phyloP scores from a whole-genome alignment of 495 filamentous ascomycete genomes.

The Aspergillus cristatus region DNA sequence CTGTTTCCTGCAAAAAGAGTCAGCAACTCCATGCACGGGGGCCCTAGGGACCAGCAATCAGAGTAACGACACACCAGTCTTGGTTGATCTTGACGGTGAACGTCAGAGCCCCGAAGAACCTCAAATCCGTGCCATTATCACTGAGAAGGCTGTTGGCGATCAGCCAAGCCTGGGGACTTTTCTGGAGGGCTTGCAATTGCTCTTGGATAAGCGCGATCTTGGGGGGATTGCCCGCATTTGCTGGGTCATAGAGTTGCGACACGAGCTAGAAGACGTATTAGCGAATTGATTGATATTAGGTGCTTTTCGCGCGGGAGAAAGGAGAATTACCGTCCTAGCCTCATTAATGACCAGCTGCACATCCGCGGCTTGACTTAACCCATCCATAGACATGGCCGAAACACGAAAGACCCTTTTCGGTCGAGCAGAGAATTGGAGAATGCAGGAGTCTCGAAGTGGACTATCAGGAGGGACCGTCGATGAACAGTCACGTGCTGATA shows the following conservation, averaged over 20 bases:
- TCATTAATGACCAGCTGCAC: conserved; percentile 19
- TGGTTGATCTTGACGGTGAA: conserved; percentile 87
- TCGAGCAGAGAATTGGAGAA: too few species aligned
- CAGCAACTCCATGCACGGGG: conserved; percentile 3
- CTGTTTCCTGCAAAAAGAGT: conserved; percentile 37
- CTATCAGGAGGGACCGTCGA: conserved; percentile 1
- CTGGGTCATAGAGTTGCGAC: conserved; percentile 60
- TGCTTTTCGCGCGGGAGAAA: background rate
- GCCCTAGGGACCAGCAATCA: background rate
- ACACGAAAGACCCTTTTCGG: conserved; percentile 1
- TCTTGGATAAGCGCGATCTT: conserved; percentile 62
- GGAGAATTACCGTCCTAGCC: conserved; percentile 16
- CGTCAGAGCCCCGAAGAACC: conserved; percentile 91
- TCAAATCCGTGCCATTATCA: conserved; percentile 57
- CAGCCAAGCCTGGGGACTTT: conserved; percentile 72
- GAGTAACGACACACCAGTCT: conserved; percentile 50
- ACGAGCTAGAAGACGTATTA: conserved; percentile 20
- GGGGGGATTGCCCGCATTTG: conserved; percentile 36
- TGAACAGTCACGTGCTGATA: conserved; percentile 18
- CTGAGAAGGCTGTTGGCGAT: conserved; percentile 65
- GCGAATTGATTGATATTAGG: conserved; percentile 1
- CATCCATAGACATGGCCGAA: conserved; percentile 19
- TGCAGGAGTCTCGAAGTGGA: too few species aligned
- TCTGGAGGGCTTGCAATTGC: conserved; percentile 66
- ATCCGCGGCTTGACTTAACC: conserved; percentile 11